Conservation (phyloP, 169 alveolate genomes). For the Plasmodium sp. region DNA sequence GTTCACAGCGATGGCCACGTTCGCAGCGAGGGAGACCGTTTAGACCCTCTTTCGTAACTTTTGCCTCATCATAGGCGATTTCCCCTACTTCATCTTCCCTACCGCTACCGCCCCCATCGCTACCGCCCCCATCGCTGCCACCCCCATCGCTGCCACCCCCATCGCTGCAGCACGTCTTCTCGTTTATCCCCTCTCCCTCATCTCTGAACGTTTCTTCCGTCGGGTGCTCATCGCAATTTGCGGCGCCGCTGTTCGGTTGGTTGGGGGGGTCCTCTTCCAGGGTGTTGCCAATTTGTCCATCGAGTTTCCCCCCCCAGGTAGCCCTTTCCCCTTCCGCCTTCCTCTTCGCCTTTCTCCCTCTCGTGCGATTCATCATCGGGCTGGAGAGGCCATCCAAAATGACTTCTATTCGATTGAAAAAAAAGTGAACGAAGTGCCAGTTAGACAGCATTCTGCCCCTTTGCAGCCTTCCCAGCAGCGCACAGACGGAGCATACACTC, state of each 20-base stretch:
- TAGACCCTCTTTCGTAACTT: background rate
- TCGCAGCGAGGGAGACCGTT: background rate
- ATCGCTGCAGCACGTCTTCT: background rate
- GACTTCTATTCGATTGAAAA: slow-evolving; percentile 52
- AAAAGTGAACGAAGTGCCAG: slow-evolving; percentile 52
- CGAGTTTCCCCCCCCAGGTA: background rate
- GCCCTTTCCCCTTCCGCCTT: background rate
- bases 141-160: background rate
- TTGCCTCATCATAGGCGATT: background rate
- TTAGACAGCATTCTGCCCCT: background rate
- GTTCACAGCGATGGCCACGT: too few species aligned
- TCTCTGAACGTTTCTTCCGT: background rate
- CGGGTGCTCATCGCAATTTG: background rate
- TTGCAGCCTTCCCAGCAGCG: slow-evolving; percentile 31
- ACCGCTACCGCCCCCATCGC: too few species aligned
- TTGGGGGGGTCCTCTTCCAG: background rate
- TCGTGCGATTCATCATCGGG: background rate
- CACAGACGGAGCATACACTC: slow-evolving; percentile 46
- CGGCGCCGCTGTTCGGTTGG: background rate
- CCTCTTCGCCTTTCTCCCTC: background rate
- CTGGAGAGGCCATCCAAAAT: slow-evolving; percentile 13
- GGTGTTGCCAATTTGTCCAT: background rate
- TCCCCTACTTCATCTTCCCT: background rate
- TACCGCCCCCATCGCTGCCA: background rate
- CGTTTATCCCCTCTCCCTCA: background rate